Evolutionary conservation across 352 stramenopile species (phyloP), one percentile per base, ranked within the genome.

Genomic region (Phytopythium delawarense): DNA sequence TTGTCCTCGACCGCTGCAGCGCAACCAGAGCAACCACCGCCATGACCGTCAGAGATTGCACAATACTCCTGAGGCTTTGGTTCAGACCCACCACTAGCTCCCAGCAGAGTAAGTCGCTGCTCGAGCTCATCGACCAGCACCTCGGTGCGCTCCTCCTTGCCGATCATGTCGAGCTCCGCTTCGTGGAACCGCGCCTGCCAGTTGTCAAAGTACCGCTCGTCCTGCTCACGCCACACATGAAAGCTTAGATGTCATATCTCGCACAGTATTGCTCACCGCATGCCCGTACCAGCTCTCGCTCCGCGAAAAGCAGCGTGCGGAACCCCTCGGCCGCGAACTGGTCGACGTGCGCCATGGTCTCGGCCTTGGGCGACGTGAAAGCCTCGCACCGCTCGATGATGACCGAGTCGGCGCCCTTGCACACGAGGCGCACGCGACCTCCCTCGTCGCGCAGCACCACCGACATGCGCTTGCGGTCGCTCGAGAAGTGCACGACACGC

Each of bases 1-100:
- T 97, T 98, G 66, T 99, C 97, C 84, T 99, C 96, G 39, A 99
- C 98, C 21, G 96, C 97, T 82, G n/a, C 4, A 35, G 11, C 5
- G 7, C 16, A 11, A 40, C 3, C 20, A 20, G 12, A 42, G n/a
- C 13, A 30, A 23, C 13, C 16, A 57, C 28, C n/a, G 42, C 42
- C 16, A 25, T 30, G 13, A 46, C 4, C 18, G 32, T 57, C 32
- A 57, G 11, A 30, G 15, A 61, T n/a, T 34, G 4, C n/a, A 45
- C 7, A 9, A 53, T 28, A 13, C 40, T 45, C 5, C 40, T 21
- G 16, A 32, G 4, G 2, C 35, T 40, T 40, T 16, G 35, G 42
- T 25, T 4, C 13, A 16, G 32, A 16, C 74, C 20, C 67, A 90
- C 80, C 82, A 66, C 76, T 98, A 2, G 92, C 82, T 32, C 94